phyloP scores from a whole-genome alignment of 306 rosid species.

The Sicyos edulis region DNA sequence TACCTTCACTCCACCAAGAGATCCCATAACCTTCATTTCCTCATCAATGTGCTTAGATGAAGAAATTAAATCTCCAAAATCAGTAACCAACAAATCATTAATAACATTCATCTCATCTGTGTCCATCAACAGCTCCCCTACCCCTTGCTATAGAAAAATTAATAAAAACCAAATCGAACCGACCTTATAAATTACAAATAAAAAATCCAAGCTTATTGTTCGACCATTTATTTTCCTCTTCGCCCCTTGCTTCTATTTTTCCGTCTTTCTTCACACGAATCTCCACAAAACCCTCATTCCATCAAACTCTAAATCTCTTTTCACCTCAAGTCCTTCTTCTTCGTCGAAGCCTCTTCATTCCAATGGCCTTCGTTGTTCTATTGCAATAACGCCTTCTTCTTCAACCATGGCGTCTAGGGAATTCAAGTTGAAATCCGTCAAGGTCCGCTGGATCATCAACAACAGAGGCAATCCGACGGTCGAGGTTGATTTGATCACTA shows the following conservation, averaged over 20 bases:
- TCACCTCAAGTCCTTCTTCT: constrained; percentile 9
- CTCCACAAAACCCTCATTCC: constrained; percentile 38
- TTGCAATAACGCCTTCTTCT: constrained; percentile 35
- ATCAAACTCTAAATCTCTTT: constrained; percentile 25
- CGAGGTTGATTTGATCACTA: constrained; percentile 87
- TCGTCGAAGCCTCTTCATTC: constrained; percentile 4
- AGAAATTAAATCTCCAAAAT: too few relatives aligned
- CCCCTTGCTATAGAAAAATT: too few relatives aligned
- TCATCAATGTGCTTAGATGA: too few relatives aligned
- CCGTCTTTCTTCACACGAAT: constrained; percentile 36
- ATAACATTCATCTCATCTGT: too few relatives aligned
- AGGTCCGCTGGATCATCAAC: constrained; percentile 88
- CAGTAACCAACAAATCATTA: too few relatives aligned
- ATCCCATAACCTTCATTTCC: too few relatives aligned
- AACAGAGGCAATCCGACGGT: constrained; percentile 95
- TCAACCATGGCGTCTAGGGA: constrained; percentile 29
- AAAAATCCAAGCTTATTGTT: too few relatives aligned
- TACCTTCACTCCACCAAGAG: too few relatives aligned
- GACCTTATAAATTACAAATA: too few relatives aligned
- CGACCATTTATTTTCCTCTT: too few relatives aligned
- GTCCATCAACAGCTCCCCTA: too few relatives aligned
- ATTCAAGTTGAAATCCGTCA: constrained; percentile 53
- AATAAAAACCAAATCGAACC: too few relatives aligned
- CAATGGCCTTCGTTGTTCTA: constrained; percentile 40
- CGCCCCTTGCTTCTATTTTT: constrained; percentile 33